phyloP scores from a whole-genome alignment of 2,329 filamentous ascomycete genomes.

The Colletotrichum trifolii region DNA sequence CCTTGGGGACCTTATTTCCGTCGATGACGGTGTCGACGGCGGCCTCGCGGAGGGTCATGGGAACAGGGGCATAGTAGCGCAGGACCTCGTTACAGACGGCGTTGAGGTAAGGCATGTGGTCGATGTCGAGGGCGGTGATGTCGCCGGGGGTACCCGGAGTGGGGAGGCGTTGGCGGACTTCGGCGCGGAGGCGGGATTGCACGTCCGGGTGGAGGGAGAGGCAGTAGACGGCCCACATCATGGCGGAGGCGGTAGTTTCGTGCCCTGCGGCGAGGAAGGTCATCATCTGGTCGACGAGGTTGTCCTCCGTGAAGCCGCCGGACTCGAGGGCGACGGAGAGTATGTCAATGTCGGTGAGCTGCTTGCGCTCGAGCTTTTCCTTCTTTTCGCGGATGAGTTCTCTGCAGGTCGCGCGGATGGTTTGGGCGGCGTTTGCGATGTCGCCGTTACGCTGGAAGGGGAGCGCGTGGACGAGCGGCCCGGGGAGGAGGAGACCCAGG shows the following conservation, averaged over 20 bases:
- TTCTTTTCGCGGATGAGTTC: constrained; percentile 80
- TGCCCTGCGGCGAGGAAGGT: constrained; percentile 87
- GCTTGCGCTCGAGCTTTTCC: constrained; percentile 57
- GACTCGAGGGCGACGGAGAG: constrained; percentile 82
- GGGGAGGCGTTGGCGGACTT: constrained; percentile 72
- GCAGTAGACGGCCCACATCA: constrained; percentile 81
- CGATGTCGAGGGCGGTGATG: constrained; percentile 69
- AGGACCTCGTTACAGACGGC: constrained; percentile 83
- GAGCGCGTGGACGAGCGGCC: constrained; percentile 69
- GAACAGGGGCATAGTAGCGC: constrained; percentile 78
- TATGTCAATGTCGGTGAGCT: constrained; percentile 74
- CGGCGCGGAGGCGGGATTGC: constrained; percentile 74
- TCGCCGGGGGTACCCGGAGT: constrained; percentile 51
- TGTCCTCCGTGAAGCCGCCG: constrained; percentile 79
- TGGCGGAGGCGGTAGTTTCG: constrained; percentile 79
- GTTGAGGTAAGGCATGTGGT: constrained; percentile 81
- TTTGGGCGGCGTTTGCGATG: constrained; percentile 63
- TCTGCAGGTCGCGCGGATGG: constrained; percentile 74
- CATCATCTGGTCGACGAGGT: constrained; percentile 90
- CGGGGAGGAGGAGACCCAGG: constrained; percentile 70
- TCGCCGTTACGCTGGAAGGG: constrained; percentile 79
- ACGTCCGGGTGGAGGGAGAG: constrained; percentile 74
- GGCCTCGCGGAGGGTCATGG: constrained; percentile 75
- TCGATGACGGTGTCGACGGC: constrained; percentile 72
- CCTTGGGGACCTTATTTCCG: constrained; percentile 74